A percentile compares a stretch with the other conserved stretches of the same genome.
phyloP scores from a whole-genome alignment of 1,139 yeast genomes.

The Yamadazyma dendronema region DNA sequence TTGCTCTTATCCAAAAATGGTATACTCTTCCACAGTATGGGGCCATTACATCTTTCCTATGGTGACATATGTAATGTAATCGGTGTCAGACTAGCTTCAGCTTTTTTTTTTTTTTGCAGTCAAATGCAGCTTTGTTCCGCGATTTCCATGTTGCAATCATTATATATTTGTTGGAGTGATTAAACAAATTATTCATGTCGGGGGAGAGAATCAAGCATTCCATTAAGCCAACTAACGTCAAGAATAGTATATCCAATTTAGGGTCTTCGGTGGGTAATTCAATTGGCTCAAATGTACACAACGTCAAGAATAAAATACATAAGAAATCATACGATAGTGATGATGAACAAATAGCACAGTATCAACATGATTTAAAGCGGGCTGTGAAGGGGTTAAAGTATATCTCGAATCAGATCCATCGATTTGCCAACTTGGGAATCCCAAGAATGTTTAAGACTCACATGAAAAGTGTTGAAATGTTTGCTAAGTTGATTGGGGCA shows the following conservation, averaged over 20 bases:
- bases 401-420: constrained; percentile 33
- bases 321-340: constrained; percentile 31
- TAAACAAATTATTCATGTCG: constrained; percentile 6
- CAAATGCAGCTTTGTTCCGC: neutral
- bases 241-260: constrained; percentile 7
- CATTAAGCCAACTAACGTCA: constrained; percentile 2
- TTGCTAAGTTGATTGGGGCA: constrained; percentile 35
- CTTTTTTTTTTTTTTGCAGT: neutral
- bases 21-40: too few relatives aligned
- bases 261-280: constrained; percentile 8
- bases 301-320: constrained; percentile 13
- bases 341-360: constrained; percentile 41
- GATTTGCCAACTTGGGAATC: constrained; percentile 34
- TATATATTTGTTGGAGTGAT: neutral
- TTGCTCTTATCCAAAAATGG: too few relatives aligned
- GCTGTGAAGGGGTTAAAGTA: constrained; percentile 45
- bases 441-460: constrained; percentile 35
- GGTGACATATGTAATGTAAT: too few relatives aligned
- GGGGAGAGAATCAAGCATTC: constrained; percentile 11
- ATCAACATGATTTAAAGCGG: constrained; percentile 43
- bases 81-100: neutral
- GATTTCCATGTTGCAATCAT: constrained; percentile 1
- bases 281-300: constrained; percentile 9
- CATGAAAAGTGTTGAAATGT: constrained; percentile 29
- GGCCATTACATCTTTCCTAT: too few relatives aligned